A percentile compares a stretch with the other conserved stretches of the same genome.
Evolutionary conservation across 2,329 filamentous ascomycete genomes (phyloP).

Genomic region (Sclerotinia borealis): DNA sequence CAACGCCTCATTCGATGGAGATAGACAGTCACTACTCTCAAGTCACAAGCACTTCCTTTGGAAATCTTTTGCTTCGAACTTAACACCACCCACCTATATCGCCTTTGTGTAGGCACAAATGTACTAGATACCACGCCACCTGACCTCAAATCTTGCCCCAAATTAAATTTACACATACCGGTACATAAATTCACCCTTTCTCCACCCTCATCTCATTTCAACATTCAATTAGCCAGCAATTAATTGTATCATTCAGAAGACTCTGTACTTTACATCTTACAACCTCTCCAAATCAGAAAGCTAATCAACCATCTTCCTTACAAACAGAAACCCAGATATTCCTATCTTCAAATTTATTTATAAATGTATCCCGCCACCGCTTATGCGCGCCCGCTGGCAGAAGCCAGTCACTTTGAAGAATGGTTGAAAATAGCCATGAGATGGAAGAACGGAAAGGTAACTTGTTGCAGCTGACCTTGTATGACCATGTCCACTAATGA

Average conservation of each 20-base stretch:
- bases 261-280: not conserved
- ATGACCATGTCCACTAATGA: not conserved
- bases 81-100: not conserved
- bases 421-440: slow-evolving; percentile 15
- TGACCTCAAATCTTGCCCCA: not conserved
- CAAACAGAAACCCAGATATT: not conserved
- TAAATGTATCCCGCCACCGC: not conserved
- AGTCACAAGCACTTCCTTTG: not conserved
- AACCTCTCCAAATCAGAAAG: not conserved
- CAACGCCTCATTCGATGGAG: not conserved
- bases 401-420: slow-evolving; percentile 7
- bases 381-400: not conserved
- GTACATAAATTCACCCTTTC: not conserved
- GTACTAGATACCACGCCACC: no score
- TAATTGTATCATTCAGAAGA: not conserved
- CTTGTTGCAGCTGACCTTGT: not conserved
- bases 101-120: not conserved
- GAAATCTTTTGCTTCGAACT: not conserved
- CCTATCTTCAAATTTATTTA: not conserved
- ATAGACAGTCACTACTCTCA: not conserved
- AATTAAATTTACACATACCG: not conserved
- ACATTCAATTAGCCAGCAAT: not conserved
- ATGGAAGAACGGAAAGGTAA: slow-evolving; percentile 11
- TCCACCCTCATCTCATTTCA: not conserved
- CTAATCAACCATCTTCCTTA: not conserved